These are phyloP conservation scores for Lobulomyces angularis DNA, from an alignment of 192 early-diverging fungal genomes.

Conservation along the genomic window DNA sequence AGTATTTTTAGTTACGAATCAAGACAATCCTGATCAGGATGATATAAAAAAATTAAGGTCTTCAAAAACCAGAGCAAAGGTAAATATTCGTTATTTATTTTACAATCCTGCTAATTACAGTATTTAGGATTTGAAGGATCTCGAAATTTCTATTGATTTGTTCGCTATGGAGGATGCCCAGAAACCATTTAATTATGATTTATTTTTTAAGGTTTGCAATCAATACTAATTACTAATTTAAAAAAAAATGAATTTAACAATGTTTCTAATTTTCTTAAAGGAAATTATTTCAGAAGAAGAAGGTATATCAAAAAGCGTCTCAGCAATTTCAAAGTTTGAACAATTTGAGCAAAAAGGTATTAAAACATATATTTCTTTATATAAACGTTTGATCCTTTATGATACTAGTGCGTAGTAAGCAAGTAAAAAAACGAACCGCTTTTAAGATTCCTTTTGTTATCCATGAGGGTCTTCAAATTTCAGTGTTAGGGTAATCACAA, in stretches of 20 bases:
- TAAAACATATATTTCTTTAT: too few relatives aligned
- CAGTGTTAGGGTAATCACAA: conserved; percentile 44
- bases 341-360: conserved; percentile 31
- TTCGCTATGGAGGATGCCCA: conserved; percentile 39
- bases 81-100: conserved; percentile 4
- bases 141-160: conserved; percentile 47
- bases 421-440: conserved; percentile 45
- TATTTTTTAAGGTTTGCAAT: conserved; percentile 45
- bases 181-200: conserved; percentile 35
- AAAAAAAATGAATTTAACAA: background rate
- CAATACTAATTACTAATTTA: background rate
- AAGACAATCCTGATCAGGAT: conserved; percentile 46
- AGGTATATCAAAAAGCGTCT: conserved; percentile 2
- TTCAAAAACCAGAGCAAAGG: conserved; percentile 41
- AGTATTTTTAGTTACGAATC: conserved; percentile 60
- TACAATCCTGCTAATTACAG: background rate
- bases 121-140: conserved; percentile 39
- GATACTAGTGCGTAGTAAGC: conserved; percentile 45
- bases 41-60: conserved; percentile 33
- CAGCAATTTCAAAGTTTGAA: conserved; percentile 23
- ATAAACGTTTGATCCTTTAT: too few relatives aligned
- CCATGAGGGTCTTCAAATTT: conserved; percentile 47
- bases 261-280: conserved; percentile 7
- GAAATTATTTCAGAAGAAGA: conserved; percentile 18
- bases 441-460: conserved; percentile 53